Evolutionary conservation across 2,329 filamentous ascomycete genomes (phyloP), one percentile per base, ranked within the genome.

Genomic region (Aspergillus sp.): DNA sequence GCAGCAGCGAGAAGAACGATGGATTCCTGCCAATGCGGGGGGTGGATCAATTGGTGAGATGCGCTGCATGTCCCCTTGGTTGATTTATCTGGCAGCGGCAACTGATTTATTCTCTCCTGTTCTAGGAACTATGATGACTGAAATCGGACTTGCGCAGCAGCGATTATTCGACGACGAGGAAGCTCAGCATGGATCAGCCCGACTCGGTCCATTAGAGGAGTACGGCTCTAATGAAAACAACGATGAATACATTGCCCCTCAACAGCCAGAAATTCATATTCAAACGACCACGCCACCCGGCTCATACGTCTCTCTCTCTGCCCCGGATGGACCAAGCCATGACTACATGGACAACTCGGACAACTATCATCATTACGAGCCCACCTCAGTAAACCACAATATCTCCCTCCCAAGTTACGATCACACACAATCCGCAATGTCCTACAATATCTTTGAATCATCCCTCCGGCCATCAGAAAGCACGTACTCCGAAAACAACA

Each of bases 81-180:
- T 59, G 53, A 6, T 18, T 52, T 10, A 0, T 57, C 32, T 46
- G 42, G 32, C 5, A 14, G 4, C 12, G 14, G 5, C 36, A 42
- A n/a, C 36, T 42, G 7, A 42, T n/a, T 7, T 42, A 10, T 6
- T 16, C 6, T 42, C 2, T 7, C 36, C 24, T 24, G 1, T 10
- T 12, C 5, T 49, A 75, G 73, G 70, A 1, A 61, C 65, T 7
- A 71, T 74, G 67, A 74, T 75, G 65, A 70, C 63, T 4, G 72
- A 75, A 46, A 75, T 75, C 29, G 71, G 67, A 14, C 61, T 69
- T 18, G 73, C 73, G 16, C 73, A 75, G 59, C 64, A 66, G 57
- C 66, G 67, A 45, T 64, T 75, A 0, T 63, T 75, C 14, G 69
- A 74, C 39, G 71, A 73, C 50, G 71, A 73, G 18, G 66, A 71